Evolutionary conservation across 2,329 filamentous ascomycete species (phyloP).

Genomic region (Colletotrichum euphorbiae): DNA sequence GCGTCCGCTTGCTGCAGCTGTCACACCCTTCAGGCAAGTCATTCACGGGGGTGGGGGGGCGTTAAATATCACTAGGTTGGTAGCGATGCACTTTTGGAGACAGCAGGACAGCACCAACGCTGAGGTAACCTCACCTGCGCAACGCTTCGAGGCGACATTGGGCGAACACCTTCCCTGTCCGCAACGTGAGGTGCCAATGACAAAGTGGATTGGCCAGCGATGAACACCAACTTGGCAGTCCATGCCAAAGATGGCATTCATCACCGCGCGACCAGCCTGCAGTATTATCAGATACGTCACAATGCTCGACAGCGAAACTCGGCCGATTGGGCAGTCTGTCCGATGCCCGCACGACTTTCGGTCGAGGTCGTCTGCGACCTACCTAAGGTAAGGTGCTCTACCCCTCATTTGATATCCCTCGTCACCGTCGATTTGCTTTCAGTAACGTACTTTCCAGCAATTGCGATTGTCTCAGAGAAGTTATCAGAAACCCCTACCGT

Average conservation of each 20-base stretch:
- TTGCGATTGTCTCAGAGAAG: neutral
- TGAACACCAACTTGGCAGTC: neutral
- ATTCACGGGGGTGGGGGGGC: slow-evolving; percentile 4
- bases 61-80: too few species aligned
- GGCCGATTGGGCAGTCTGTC: slow-evolving; percentile 28
- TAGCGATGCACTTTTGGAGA: too few species aligned
- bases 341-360: slow-evolving; percentile 30
- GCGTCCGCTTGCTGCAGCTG: slow-evolving; percentile 26
- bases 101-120: too few species aligned
- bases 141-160: neutral
- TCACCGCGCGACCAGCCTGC: slow-evolving; percentile 22
- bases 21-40: slow-evolving; percentile 24
- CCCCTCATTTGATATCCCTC: neutral
- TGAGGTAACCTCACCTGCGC: too few species aligned
- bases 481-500: neutral
- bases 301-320: slow-evolving; percentile 6
- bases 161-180: neutral
- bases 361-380: slow-evolving; percentile 17
- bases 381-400: neutral
- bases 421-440: neutral
- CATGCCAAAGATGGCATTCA: slow-evolving; percentile 15
- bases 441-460: too few species aligned
- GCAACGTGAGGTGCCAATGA: slow-evolving; percentile 16
- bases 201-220: slow-evolving; percentile 9
- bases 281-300: slow-evolving; percentile 34